Conservation (phyloP, 75 land plant species). For the Pinus albicaulis region DNA sequence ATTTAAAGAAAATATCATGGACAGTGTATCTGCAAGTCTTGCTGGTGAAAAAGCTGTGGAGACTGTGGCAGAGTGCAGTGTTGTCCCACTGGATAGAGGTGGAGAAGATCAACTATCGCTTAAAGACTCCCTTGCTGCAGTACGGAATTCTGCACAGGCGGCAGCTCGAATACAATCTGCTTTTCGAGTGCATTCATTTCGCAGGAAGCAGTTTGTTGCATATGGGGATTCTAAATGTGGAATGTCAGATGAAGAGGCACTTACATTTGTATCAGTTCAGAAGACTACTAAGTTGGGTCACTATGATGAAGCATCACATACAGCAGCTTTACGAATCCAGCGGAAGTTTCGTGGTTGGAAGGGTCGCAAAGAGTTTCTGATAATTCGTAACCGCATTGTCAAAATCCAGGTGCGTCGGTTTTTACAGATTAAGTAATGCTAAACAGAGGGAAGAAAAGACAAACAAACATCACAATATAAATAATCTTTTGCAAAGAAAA, state of each 20-base stretch:
- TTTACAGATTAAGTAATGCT: neutral
- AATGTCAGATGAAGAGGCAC: slow-evolving; percentile 51
- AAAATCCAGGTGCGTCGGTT: slow-evolving; percentile 61
- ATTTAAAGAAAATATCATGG: slow-evolving; percentile 32
- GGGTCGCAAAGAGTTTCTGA: slow-evolving; percentile 73
- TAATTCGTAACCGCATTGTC: slow-evolving; percentile 69
- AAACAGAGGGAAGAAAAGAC: no score
- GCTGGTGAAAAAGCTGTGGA: slow-evolving; percentile 41
- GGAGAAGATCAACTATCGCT: slow-evolving; percentile 35
- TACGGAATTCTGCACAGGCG: slow-evolving; percentile 88
- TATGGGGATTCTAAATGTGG: slow-evolving; percentile 53
- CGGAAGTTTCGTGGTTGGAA: slow-evolving; percentile 91
- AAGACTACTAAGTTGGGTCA: slow-evolving; percentile 50
- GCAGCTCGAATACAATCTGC: slow-evolving; percentile 86
- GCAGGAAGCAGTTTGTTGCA: slow-evolving; percentile 43
- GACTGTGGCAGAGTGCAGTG: slow-evolving; percentile 30
- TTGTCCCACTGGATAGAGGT: slow-evolving; percentile 23
- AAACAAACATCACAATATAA: no score
- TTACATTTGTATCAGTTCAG: slow-evolving; percentile 35
- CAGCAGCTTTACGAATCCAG: slow-evolving; percentile 85
- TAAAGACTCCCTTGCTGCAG: slow-evolving; percentile 73
- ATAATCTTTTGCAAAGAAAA: no score
- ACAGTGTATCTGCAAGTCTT: slow-evolving; percentile 12
- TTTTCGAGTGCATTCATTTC: slow-evolving; percentile 73
- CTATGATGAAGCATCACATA: slow-evolving; percentile 44